These are phyloP conservation scores for Cryomyces antarcticus DNA, from an alignment of 495 filamentous ascomycete genomes.

Conservation along the genomic window DNA sequence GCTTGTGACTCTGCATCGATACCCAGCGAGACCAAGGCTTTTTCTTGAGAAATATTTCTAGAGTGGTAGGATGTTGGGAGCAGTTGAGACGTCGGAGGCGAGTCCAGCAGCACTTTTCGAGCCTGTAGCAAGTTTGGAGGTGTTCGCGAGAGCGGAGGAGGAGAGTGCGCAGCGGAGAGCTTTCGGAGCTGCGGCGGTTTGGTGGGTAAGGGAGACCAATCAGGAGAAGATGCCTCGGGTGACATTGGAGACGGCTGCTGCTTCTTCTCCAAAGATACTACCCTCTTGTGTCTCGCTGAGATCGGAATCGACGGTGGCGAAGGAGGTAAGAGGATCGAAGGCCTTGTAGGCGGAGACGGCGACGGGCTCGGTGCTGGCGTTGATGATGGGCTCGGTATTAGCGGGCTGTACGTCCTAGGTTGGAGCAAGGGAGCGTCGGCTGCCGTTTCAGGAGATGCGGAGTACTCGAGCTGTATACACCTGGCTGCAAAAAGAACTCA, in stretches of 20 bases:
- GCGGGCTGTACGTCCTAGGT: conserved; percentile 4
- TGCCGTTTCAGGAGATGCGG: conserved; percentile 2
- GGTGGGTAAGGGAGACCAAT: too few species aligned
- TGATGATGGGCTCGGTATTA: conserved; percentile 6
- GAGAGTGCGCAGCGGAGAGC: too few species aligned
- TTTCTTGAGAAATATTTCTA: too few species aligned
- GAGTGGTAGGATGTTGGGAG: too few species aligned
- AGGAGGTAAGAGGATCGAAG: conserved; percentile 5
- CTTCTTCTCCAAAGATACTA: conserved; percentile 5
- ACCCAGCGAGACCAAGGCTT: too few species aligned
- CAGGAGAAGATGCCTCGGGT: too few species aligned
- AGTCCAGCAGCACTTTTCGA: too few species aligned
- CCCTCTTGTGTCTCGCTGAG: conserved; percentile 1
- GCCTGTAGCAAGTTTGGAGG: too few species aligned
- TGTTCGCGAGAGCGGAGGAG: too few species aligned
- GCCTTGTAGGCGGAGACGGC: conserved; percentile 1
- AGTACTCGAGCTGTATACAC: conserved; percentile 5
- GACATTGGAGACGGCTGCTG: neutral
- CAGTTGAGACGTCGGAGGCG: too few species aligned
- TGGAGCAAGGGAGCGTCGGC: neutral
- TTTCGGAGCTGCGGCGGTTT: too few species aligned
- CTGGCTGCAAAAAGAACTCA: neutral
- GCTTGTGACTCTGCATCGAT: too few species aligned
- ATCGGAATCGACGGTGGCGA: neutral
- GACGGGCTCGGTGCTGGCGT: conserved; percentile 1